phyloP scores from a whole-genome alignment of 1,139 yeast genomes.

The Sugiyamaella xylanicola region DNA sequence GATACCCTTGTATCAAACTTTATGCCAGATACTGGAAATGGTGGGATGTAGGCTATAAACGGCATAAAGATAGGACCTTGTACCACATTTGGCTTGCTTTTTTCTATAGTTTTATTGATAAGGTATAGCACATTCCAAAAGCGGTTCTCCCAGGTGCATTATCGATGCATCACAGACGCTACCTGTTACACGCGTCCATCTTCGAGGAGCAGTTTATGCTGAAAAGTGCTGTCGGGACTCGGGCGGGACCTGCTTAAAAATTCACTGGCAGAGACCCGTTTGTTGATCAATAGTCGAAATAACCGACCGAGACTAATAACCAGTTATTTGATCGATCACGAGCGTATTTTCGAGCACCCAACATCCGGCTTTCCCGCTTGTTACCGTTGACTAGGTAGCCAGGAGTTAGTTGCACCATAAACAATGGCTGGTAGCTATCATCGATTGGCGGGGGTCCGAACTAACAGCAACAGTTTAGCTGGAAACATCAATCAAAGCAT shows the following conservation, averaged over 20 bases:
- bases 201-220: background rate
- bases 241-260: constrained; percentile 1
- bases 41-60: background rate
- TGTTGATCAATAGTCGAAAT: background rate
- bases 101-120: background rate
- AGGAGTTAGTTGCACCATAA: background rate
- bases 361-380: background rate
- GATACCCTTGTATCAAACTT: background rate
- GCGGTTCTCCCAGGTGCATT: background rate
- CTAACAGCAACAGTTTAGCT: too few species aligned
- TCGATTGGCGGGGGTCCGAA: background rate
- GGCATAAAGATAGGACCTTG: background rate
- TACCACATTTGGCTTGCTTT: background rate
- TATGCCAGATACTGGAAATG: background rate
- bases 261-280: background rate
- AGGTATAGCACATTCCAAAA: constrained; percentile 4
- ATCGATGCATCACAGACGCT: constrained; percentile 1
- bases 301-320: background rate
- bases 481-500: too few species aligned
- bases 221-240: background rate
- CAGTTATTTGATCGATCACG: background rate
- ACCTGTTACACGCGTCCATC: background rate
- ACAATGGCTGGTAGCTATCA: background rate
- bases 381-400: background rate
- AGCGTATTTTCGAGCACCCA: background rate